Base-by-base conservation (phyloP, 2,329 filamentous ascomycete species). In the Bipolaris bicolor region DNA sequence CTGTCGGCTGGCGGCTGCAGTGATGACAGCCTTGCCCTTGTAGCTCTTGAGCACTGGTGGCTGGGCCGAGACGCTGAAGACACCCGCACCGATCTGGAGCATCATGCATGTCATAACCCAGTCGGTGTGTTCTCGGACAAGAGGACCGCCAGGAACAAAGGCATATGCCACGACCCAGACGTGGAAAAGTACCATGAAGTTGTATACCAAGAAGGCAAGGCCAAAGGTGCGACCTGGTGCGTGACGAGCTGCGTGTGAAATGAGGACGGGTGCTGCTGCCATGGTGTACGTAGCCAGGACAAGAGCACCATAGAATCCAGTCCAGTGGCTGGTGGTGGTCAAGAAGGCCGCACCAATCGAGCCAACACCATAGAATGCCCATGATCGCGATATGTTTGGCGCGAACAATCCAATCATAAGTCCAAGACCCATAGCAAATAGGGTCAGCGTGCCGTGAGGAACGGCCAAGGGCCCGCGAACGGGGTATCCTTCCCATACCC, bases 141-240 rank as follows among this genome's bases (percentile, higher is more conserved):
- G 84, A 3, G 92, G 92, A 1, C 95, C 95, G 49, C 95, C 95
- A 1, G 95, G 95, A 3, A 99, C 95, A 67, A 99, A 99, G 11
- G 95, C 95, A 70, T 99, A 99, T 2, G 95, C 95, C 10, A 99
- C 95, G 34, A 97, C 90, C 95, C 95, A 99, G 53, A 97, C 92
- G 72, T 98, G 94, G 82, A 97, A 97, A n/a, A 99, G 85, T 4
- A 97, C 89, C 80, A 98, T 80, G 69, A 98, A 84, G 77, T 98
- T 97, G 81, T 98, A 99, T 47, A 96, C 77, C 50, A 97, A 79
- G 79, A 97, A 97, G 3, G 90, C 94, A 13, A 96, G 74, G 2
- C 94, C 95, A 73, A 99, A 99, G 0, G 91, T 91, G 24, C 83
- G 83, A 5, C 88, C 91, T 0, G 92, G 92, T 49, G 83, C 89